These are phyloP conservation scores for Clarireedia monteithiana DNA, from an alignment of 2,329 filamentous ascomycete species.

Conservation along the genomic window DNA sequence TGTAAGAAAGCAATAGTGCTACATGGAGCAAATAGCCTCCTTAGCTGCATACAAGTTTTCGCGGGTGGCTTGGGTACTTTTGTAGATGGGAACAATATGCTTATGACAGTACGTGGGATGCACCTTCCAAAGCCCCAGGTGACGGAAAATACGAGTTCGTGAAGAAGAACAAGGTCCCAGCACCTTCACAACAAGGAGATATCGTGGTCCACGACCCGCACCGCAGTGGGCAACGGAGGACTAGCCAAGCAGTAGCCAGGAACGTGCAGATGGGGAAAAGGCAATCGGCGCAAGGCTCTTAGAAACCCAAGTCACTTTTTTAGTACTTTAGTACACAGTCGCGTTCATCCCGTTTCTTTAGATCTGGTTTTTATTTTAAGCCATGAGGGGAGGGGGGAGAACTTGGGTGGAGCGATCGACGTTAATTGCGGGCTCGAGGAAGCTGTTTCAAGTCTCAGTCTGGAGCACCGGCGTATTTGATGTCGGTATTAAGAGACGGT, in stretches of 20 bases:
- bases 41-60: conserved; percentile 8
- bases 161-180: not conserved
- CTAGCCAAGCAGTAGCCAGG: conserved; percentile 1
- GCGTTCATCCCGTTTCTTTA: conserved; percentile 3
- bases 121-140: not conserved
- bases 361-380: not conserved
- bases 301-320: not conserved
- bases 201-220: no score
- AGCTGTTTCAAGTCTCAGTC: conserved; percentile 2
- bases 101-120: not conserved
- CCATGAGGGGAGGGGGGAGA: not conserved
- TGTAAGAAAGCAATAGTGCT: conserved; percentile 5
- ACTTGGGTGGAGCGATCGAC: not conserved
- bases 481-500: not conserved
- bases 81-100: not conserved
- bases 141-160: not conserved
- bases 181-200: not conserved
- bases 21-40: conserved; percentile 5
- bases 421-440: not conserved
- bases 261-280: not conserved
- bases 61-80: not conserved
- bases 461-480: not conserved
- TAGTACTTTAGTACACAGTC: not conserved
- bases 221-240: not conserved
- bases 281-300: not conserved